Evolutionary conservation across 2,329 filamentous ascomycete genomes (phyloP).

Genomic region (Verruconis gallopava): DNA sequence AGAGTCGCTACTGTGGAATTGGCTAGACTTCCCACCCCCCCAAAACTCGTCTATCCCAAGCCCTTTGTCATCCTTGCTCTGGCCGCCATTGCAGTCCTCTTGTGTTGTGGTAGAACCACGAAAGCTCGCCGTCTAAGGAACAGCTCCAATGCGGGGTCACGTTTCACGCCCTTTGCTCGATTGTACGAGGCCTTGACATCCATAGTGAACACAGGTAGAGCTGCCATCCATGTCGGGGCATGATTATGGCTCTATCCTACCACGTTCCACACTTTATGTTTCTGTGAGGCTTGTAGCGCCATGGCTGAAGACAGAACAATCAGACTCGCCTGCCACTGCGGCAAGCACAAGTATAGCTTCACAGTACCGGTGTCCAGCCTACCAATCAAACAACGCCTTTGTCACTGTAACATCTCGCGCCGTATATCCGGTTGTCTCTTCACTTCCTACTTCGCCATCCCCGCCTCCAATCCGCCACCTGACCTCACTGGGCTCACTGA

Average conservation of each 20-base stretch:
- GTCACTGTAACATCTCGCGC: slow-evolving; percentile 41
- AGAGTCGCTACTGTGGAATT: no score
- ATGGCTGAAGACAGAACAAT: slow-evolving; percentile 1
- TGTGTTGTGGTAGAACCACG: no score
- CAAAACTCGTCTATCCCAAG: no score
- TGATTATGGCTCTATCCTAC: background rate
- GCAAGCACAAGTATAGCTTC: slow-evolving; percentile 21
- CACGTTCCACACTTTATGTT: background rate
- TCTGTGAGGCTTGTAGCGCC: background rate
- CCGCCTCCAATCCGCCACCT: slow-evolving; percentile 18
- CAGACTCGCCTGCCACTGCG: slow-evolving; percentile 25
- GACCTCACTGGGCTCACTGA: slow-evolving; percentile 24
- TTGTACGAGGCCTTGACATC: no score
- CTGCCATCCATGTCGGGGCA: background rate
- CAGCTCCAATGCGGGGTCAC: no score
- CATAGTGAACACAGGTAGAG: no score
- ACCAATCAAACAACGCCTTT: slow-evolving; percentile 30
- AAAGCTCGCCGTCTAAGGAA: no score
- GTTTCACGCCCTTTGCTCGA: no score
- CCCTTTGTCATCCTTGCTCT: no score
- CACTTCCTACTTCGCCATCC: slow-evolving; percentile 31
- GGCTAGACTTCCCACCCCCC: no score
- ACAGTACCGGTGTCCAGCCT: slow-evolving; percentile 21
- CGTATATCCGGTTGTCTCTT: slow-evolving; percentile 35
- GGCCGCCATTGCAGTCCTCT: no score